Evolutionary conservation across 2,329 filamentous ascomycete species (phyloP).

Genomic region (Septoria linicola): DNA sequence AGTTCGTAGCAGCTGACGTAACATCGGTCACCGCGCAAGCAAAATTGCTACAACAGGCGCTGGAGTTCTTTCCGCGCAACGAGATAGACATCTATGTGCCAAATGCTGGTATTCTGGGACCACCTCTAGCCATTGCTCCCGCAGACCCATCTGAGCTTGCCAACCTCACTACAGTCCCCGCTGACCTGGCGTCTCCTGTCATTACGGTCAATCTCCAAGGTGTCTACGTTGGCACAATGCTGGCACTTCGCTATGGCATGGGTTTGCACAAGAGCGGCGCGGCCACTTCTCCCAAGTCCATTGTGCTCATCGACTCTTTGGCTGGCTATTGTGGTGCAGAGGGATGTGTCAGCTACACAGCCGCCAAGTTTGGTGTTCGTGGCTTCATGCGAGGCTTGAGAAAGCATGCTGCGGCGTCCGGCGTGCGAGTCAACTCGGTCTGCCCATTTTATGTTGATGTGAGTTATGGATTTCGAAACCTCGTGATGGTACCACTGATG

Average conservation of each 20-base stretch:
- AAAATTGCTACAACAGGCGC: slow-evolving; percentile 3
- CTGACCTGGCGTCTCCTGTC: slow-evolving; percentile 1
- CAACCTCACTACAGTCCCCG: not conserved
- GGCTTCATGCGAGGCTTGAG: slow-evolving; percentile 6
- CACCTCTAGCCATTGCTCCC: not conserved
- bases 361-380: slow-evolving; percentile 4
- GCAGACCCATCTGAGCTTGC: not conserved
- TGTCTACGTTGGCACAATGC: slow-evolving; percentile 4
- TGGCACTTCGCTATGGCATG: slow-evolving; percentile 4
- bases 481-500: too few species aligned
- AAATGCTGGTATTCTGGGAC: slow-evolving; percentile 3
- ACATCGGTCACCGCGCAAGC: slow-evolving; percentile 1
- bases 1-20: slow-evolving; percentile 2
- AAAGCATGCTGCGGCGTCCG: slow-evolving; percentile 4
- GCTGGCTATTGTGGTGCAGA: slow-evolving; percentile 5
- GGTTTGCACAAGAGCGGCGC: slow-evolving; percentile 5
- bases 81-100: slow-evolving; percentile 9
- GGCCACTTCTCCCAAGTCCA: slow-evolving; percentile 2
- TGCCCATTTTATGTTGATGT: slow-evolving; percentile 9
- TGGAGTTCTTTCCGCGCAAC: slow-evolving; percentile 8
- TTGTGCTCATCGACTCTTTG: slow-evolving; percentile 5
- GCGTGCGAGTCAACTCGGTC: slow-evolving; percentile 8
- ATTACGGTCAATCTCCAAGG: slow-evolving; percentile 2
- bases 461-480: not conserved
- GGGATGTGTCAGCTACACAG: slow-evolving; percentile 2